Evolutionary conservation across 768 basidiomycete species (phyloP), one percentile per base, ranked within the genome.

Genomic region (Trametes gibbosa): DNA sequence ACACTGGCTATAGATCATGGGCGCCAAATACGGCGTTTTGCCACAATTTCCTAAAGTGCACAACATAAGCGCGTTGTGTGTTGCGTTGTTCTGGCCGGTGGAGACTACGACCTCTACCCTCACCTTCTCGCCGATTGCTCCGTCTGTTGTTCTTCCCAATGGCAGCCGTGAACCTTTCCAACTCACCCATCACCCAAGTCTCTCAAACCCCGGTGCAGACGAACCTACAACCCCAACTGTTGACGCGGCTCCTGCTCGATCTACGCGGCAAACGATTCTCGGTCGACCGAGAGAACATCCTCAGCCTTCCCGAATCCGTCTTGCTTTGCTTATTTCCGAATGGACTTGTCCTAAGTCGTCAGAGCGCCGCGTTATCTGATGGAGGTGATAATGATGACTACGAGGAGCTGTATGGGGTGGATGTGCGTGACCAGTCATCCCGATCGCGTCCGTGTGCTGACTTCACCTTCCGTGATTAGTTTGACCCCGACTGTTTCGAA

Each of bases 251-350:
- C 66, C 83, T 90, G 53, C 86, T 99, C 66, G 97, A 98, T 76
- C 82, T 99, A 37, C 86, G 97, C 63, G 95, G 95, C 56, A 81
- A 75, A 66, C 87, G 94, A 62, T 95, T 98, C 76, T 87, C 91
- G 60, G 93, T 99, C 43, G 97, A 98, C 76, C 83, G 96, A 65
- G 96, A 98, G 76, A 95, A 91, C 6, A 89, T 99, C 70, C 97
- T 98, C 95, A 93, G 95, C 72, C 81, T 99, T 19, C 97, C 97
- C 2, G 97, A 99, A 83, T 94, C 92, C 17, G 94, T 99, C 46
- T 81, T 98, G 53, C 79, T 99, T 37, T 98, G 95, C 73, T 80
- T 99, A 62, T 99, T 98, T 70, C 97, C 97, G 10, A 98, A 98
- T 69, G 97, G 96, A 19, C 84, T 98, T 60, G 94, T 98, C 39